Conservation (phyloP, 306 rosid genomes). For the Spatholobus suberectus region DNA sequence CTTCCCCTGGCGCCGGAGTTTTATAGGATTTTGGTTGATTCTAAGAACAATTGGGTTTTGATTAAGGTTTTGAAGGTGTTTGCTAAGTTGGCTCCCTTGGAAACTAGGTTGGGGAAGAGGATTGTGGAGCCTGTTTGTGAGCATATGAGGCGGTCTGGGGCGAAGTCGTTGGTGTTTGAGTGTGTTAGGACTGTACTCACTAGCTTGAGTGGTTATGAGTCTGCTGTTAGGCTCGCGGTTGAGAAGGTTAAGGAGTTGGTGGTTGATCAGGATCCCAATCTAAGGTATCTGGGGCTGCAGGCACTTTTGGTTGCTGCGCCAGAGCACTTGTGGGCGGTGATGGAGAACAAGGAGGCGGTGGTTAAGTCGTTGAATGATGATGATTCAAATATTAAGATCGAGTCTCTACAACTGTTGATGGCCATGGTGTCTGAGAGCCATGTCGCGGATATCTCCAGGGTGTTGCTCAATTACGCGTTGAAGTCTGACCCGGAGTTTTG, state of each 20-base stretch:
- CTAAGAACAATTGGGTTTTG: constrained; percentile 87
- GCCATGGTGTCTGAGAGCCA: constrained; percentile 82
- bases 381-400: constrained; percentile 81
- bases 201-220: constrained; percentile 66
- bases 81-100: constrained; percentile 74
- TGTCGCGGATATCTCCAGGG: constrained; percentile 74
- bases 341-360: constrained; percentile 89
- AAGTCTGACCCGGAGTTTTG: constrained; percentile 86
- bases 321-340: constrained; percentile 76
- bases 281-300: constrained; percentile 85
- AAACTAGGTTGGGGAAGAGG: constrained; percentile 77
- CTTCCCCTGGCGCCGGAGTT: constrained; percentile 93
- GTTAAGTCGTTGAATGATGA: constrained; percentile 79
- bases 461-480: constrained; percentile 74
- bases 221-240: constrained; percentile 80
- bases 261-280: constrained; percentile 85
- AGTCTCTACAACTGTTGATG: constrained; percentile 82
- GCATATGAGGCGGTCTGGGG: constrained; percentile 69
- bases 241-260: constrained; percentile 69
- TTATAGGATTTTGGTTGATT: constrained; percentile 71
- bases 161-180: constrained; percentile 82
- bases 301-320: constrained; percentile 66
- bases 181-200: constrained; percentile 82
- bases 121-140: constrained; percentile 85
- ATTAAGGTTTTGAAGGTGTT: constrained; percentile 87